Conservation (phyloP, 805 yeast genomes). For the Blastobotrys muscicola region DNA sequence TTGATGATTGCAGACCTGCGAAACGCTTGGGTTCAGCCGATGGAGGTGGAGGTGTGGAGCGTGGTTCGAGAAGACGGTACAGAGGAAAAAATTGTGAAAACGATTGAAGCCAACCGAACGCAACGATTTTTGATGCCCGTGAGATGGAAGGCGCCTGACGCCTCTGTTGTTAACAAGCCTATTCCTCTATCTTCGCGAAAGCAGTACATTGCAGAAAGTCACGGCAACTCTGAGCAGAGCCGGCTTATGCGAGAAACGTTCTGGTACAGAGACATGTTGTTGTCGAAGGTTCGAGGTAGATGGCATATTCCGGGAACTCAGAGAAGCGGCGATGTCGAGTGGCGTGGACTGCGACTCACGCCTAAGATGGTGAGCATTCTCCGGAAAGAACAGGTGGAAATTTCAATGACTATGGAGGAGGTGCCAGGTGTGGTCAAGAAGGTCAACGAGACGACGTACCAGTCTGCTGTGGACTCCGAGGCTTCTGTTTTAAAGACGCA, state of each 20-base stretch:
- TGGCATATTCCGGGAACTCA: slow-evolving; percentile 43
- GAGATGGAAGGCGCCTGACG: slow-evolving; percentile 39
- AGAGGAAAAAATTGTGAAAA: slow-evolving; percentile 3
- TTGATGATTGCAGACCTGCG: slow-evolving; percentile 65
- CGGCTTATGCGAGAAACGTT: slow-evolving; percentile 50
- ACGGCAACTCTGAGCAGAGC: slow-evolving; percentile 46
- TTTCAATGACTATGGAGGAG: slow-evolving; percentile 27
- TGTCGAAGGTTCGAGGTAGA: slow-evolving; percentile 48
- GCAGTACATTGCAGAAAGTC: slow-evolving; percentile 51
- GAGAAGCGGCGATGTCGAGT: slow-evolving; percentile 51
- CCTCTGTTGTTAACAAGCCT: slow-evolving; percentile 36
- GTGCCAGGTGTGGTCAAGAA: slow-evolving; percentile 23
- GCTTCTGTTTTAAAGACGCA: slow-evolving; percentile 43
- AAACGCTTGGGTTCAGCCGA: slow-evolving; percentile 62
- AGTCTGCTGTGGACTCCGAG: slow-evolving; percentile 29
- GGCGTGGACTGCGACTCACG: slow-evolving; percentile 56
- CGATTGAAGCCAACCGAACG: slow-evolving; percentile 32
- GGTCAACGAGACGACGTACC: slow-evolving; percentile 7
- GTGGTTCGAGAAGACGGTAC: neutral
- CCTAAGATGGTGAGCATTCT: slow-evolving; percentile 50
- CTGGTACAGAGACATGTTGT: slow-evolving; percentile 69
- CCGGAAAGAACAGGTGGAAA: slow-evolving; percentile 16
- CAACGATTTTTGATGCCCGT: slow-evolving; percentile 66
- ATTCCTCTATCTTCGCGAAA: slow-evolving; percentile 65
- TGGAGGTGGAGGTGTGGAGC: slow-evolving; percentile 25